A percentile compares a stretch with the other conserved stretches of the same genome.
Conservation (phyloP, 306 rosid genomes). For the Lathyrus tuberosus region DNA sequence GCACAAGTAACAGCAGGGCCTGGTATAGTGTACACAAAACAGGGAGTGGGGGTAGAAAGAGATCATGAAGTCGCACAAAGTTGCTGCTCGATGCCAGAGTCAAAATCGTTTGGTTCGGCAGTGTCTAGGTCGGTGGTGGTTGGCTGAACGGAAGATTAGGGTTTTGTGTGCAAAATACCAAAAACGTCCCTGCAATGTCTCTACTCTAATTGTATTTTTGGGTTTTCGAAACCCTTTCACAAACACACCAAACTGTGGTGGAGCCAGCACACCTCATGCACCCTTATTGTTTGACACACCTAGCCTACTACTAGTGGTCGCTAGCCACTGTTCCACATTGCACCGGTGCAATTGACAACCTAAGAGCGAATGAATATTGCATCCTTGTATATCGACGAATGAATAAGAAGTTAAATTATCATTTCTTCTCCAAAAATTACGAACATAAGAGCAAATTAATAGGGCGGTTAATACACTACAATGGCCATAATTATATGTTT, state of each 20-base stretch:
- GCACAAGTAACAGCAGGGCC: background rate
- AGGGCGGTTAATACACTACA: slow-evolving; percentile 2
- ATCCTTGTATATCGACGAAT: background rate
- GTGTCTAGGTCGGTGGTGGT: background rate
- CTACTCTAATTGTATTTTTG: background rate
- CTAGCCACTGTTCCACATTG: background rate
- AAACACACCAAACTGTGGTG: background rate
- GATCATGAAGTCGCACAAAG: background rate
- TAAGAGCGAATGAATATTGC: background rate
- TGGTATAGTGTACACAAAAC: background rate
- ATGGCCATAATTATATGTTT: slow-evolving; percentile 1
- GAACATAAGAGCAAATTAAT: background rate
- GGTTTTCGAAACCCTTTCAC: background rate
- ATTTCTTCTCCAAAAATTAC: slow-evolving; percentile 11
- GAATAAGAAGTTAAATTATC: slow-evolving; percentile 17
- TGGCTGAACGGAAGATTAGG: background rate
- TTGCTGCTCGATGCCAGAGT: background rate
- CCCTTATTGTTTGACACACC: background rate
- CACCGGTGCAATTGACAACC: background rate
- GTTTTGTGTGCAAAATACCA: background rate
- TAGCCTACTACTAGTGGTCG: background rate
- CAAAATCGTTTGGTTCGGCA: background rate
- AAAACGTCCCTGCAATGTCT: background rate
- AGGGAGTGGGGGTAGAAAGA: too few relatives aligned
- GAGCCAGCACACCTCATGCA: background rate